Base-by-base conservation (phyloP, 805 yeast species). In the Metschnikowia kunwiensis region DNA sequence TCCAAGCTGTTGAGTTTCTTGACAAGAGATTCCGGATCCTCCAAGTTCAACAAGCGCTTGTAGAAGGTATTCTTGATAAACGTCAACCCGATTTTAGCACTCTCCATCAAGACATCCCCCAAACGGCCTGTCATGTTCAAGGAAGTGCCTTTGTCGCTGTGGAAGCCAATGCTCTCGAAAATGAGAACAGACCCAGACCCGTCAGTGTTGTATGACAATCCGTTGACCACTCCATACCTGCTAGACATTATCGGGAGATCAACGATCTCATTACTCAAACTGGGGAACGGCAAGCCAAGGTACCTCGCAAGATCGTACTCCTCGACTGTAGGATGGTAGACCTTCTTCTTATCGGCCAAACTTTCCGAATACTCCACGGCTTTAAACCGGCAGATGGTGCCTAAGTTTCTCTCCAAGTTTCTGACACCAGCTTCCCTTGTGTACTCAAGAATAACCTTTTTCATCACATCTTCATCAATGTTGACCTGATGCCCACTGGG, bases 391-490 rank as follows among this genome's bases (percentile, higher is more conserved):
- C 95, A 87, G 19, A 88, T 69, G 0, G 86, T 70, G 0, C 88
- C 88, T 35, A 88, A 66, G 38, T 73, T 70, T 28, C 95, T 70
- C 51, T 87, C 95, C 42, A 88, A 67, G 41, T 75, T 78, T 49
- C 96, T 72, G 13, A 87, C 94, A 3, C 96, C 96, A 0, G 95
- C 77, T 57, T 87, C 96, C 36, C 89, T 68, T 0, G 95, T 83
- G 54, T 86, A 87, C 44, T 73, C 75, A 3, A 77, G 65, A 17
- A 86, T 82, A 31, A 87, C 63, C 32, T 72, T 71, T 49, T 74
- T 61, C 68, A 87, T 68, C 1, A 82, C 80, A 0, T 69, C 69
- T 15, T 74, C 73, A 12, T 64, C 64, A 5, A 86, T 57, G 5
- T 47, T 40, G 5, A 85, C 70, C 25, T 69, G 63, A 6, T 57